Percentiles rank a stretch among this genome's conserved stretches.
These are phyloP conservation scores for Spathaspora passalidarum DNA, from an alignment of 805 yeast species.

Conservation along the genomic window DNA sequence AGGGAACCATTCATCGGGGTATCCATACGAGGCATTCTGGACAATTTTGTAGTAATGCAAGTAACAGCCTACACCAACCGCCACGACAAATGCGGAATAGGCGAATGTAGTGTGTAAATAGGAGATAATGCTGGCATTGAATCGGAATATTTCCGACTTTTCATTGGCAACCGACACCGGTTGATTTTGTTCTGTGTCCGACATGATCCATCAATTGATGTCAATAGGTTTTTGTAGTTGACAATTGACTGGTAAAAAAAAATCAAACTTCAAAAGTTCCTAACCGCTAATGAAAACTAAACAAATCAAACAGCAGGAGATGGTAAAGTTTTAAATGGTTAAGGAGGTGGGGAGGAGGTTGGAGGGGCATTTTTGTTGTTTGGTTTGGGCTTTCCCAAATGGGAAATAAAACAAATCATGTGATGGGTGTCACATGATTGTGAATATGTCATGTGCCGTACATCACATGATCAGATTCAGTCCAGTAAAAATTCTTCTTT, in stretches of 20 bases:
- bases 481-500: constrained; percentile 34
- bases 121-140: constrained; percentile 69
- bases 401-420: background rate
- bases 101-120: constrained; percentile 73
- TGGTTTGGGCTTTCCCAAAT: background rate
- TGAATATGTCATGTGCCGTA: constrained; percentile 7
- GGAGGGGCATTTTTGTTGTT: background rate
- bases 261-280: background rate
- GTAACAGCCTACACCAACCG: constrained; percentile 68
- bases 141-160: constrained; percentile 12
- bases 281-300: background rate
- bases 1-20: constrained; percentile 99
- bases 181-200: constrained; percentile 1
- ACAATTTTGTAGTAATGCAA: constrained; percentile 89
- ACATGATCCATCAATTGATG: constrained; percentile 1
- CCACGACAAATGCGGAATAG: constrained; percentile 67
- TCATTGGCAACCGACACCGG: background rate
- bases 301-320: background rate
- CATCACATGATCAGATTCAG: constrained; percentile 7
- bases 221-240: background rate
- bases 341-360: too few species aligned
- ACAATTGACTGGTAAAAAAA: background rate
- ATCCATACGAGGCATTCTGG: constrained; percentile 78
- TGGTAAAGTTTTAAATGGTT: too few species aligned
- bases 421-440: constrained; percentile 14